Evolutionary conservation across 2,329 filamentous ascomycete genomes (phyloP).

Genomic region (Mariannaea sp.): DNA sequence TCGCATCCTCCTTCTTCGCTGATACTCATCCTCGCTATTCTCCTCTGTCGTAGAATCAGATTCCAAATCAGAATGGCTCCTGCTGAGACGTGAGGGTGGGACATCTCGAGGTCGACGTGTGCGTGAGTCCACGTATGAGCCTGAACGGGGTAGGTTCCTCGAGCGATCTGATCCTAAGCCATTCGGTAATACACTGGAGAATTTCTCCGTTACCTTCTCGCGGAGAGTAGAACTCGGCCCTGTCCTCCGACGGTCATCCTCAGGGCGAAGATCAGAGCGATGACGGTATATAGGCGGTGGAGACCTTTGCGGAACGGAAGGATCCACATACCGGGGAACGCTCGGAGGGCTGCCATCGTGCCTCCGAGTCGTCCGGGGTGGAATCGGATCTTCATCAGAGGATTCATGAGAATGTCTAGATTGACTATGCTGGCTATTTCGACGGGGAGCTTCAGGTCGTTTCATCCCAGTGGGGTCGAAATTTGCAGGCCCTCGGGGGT

Average conservation of each 20-base stretch:
- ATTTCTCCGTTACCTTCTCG: conserved; percentile 52
- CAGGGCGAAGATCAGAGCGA: conserved; percentile 42
- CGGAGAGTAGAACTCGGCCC: conserved; percentile 47
- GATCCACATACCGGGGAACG: conserved; percentile 3
- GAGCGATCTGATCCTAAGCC: conserved; percentile 43
- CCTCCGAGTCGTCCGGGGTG: conserved; percentile 37
- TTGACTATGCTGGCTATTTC: conserved; percentile 60
- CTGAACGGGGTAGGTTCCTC: conserved; percentile 44
- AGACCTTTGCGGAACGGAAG: conserved; percentile 32
- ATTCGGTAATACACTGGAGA: conserved; percentile 50
- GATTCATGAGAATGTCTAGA: conserved; percentile 50
- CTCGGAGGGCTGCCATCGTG: conserved; percentile 35
- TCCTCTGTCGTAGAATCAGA: conserved; percentile 46
- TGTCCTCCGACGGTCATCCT: conserved; percentile 45
- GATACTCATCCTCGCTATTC: conserved; percentile 41
- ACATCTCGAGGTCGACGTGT: conserved; percentile 49
- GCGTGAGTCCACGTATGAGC: conserved; percentile 40
- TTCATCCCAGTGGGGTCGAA: conserved; percentile 42
- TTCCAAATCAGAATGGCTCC: conserved; percentile 49
- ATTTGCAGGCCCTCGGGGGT: conserved; percentile 39
- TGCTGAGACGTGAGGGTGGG: conserved; percentile 47
- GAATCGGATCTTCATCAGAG: conserved; percentile 48
- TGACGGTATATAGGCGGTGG: conserved; percentile 41
- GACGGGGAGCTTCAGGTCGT: conserved; percentile 43
- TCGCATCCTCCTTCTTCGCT: conserved; percentile 30